Base-by-base conservation (phyloP, 2,329 filamentous ascomycete genomes). In the Aspergillus sp. region DNA sequence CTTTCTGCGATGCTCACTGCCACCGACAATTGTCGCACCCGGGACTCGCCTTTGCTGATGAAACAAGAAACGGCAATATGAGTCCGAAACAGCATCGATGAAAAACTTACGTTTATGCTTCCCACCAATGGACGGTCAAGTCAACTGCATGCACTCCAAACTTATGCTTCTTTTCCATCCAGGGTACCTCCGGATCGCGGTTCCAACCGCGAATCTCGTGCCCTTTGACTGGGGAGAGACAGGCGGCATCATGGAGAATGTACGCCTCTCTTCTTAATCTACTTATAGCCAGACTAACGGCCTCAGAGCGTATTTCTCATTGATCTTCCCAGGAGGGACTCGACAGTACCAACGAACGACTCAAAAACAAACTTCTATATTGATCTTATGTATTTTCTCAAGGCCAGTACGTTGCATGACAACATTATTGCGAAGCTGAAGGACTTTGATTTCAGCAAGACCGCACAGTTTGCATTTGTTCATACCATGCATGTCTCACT, bases 61-160 rank as follows among this genome's bases (percentile, higher is more conserved):
- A 41, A 31, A 8, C 7, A 59, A 79, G 76, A 79, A 74, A 70
- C 58, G 70, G 34, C 72, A 77, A 47, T 77, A 80, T 50, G 60
- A 72, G 58, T 58, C 69, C 11, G 79, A 83, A 54, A 78, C 78
- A 28, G 75, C 74, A 3, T 74, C 72, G 9, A 79, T 85, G 66
- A 72, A 73, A 11, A 83, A 84, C 54, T 82, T 96, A 59, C 85
- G 85, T 22, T 68, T 88, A 59, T 93, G 91, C 73, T 97, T 98
- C 72, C 94, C 94, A 17, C 84, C 85, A 2, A 94, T 97, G 91
- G 82, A 87, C 46, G 85, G 87, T 1, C 81, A 85, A 51, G 79
- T 87, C 6, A 89, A 88, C 25, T 88, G 84, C 69, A 97, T 98
- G 93, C 95, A 98, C 76, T 96, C 92, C 54, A 98, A 99, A 74